These are phyloP conservation scores for Penicillium sp. DNA, from an alignment of 2,329 filamentous ascomycete species.

Conservation along the genomic window DNA sequence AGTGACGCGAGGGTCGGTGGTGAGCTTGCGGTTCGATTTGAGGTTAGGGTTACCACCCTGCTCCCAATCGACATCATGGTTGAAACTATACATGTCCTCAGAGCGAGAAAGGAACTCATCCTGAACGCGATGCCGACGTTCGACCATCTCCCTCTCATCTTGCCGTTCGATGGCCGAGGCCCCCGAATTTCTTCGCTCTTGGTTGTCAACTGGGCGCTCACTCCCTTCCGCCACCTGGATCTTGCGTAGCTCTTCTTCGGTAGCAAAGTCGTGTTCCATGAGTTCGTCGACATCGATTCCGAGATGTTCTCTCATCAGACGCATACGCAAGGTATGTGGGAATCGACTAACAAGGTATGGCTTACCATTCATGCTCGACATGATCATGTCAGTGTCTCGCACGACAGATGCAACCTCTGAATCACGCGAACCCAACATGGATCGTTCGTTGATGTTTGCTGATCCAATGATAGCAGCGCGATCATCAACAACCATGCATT, in stretches of 20 bases:
- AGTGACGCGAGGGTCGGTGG: constrained; percentile 58
- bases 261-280: constrained; percentile 71
- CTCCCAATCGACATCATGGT: constrained; percentile 68
- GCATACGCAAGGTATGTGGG: constrained; percentile 85
- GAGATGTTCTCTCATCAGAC: constrained; percentile 93
- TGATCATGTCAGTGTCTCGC: constrained; percentile 87
- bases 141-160: constrained; percentile 43
- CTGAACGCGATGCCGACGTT: constrained; percentile 47
- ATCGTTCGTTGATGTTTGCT: constrained; percentile 97
- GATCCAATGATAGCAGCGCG: constrained; percentile 91
- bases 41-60: constrained; percentile 58
- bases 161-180: constrained; percentile 37
- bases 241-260: constrained; percentile 60
- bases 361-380: constrained; percentile 84
- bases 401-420: constrained; percentile 90
- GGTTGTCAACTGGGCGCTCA: constrained; percentile 19
- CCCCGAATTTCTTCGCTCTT: constrained; percentile 28
- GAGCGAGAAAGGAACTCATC: constrained; percentile 58
- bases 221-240: constrained; percentile 58
- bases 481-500: constrained; percentile 94
- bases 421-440: constrained; percentile 87
- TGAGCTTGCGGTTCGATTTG: constrained; percentile 54
- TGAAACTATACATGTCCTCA: constrained; percentile 65
- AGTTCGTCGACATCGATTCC: constrained; percentile 94
- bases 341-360: constrained; percentile 90